Conservation (phyloP, 2,329 filamentous ascomycete genomes). For the Madurella fahalii region DNA sequence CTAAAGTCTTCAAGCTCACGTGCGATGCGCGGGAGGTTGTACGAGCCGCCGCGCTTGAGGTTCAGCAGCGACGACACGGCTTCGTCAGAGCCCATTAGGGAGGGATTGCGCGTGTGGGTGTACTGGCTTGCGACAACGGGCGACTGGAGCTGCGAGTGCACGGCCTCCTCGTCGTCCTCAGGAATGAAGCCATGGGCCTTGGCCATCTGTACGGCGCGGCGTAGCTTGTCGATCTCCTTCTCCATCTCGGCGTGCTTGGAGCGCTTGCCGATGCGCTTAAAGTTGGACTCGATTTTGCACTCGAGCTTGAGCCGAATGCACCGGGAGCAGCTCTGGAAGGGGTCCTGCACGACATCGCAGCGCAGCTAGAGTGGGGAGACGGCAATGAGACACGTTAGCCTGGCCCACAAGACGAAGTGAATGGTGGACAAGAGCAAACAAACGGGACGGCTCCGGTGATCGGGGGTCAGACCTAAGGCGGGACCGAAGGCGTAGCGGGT, state of each 20-base stretch:
- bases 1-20: constrained; percentile 61
- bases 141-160: constrained; percentile 53
- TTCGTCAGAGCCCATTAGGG: constrained; percentile 64
- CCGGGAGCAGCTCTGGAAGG: constrained; percentile 71
- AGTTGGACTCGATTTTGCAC: constrained; percentile 84
- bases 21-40: constrained; percentile 55
- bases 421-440: background rate
- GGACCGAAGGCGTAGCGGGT: background rate
- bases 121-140: constrained; percentile 55
- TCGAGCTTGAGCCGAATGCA: constrained; percentile 76
- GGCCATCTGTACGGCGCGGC: constrained; percentile 58
- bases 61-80: constrained; percentile 63
- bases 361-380: constrained; percentile 50
- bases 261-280: constrained; percentile 76
- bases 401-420: background rate
- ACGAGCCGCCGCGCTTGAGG: constrained; percentile 61
- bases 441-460: constrained; percentile 8
- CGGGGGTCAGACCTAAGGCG: constrained; percentile 1
- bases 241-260: constrained; percentile 84
- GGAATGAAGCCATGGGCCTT: constrained; percentile 55
- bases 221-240: constrained; percentile 69
- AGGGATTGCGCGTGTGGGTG: constrained; percentile 57
- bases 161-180: constrained; percentile 51
- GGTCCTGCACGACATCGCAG: constrained; percentile 79
- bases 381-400: constrained; percentile 14